Conservation (phyloP, 768 basidiomycete species). For the Amylocystis lapponica region DNA sequence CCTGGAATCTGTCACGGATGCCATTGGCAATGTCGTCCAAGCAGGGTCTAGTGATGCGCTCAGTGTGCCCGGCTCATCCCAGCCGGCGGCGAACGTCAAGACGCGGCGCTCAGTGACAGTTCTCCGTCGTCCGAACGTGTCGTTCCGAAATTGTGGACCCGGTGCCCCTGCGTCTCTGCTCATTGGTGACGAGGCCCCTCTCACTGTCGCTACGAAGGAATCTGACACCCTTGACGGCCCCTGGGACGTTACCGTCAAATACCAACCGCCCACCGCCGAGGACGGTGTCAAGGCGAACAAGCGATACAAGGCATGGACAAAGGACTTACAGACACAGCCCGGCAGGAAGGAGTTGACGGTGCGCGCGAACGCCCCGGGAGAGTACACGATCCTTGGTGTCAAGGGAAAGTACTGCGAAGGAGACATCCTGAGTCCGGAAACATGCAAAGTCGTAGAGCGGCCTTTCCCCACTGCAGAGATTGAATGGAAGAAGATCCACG, state of each 20-base stretch:
- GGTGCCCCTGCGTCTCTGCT: constrained; percentile 65
- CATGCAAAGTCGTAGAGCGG: constrained; percentile 68
- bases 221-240: constrained; percentile 60
- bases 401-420: constrained; percentile 80
- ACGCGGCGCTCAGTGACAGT: constrained; percentile 61
- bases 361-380: constrained; percentile 59
- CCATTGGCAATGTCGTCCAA: constrained; percentile 66
- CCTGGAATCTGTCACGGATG: constrained; percentile 80
- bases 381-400: constrained; percentile 67
- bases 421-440: constrained; percentile 78
- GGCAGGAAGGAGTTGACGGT: constrained; percentile 40
- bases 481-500: constrained; percentile 83
- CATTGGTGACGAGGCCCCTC: constrained; percentile 56
- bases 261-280: constrained; percentile 43
- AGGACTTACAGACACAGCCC: constrained; percentile 47
- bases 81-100: constrained; percentile 33
- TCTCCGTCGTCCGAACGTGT: constrained; percentile 62
- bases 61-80: constrained; percentile 12
- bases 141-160: constrained; percentile 71
- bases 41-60: constrained; percentile 8
- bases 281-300: constrained; percentile 30
- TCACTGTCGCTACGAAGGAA: constrained; percentile 49
- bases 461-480: constrained; percentile 81
- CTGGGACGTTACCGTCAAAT: constrained; percentile 61
- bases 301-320: constrained; percentile 55